These are phyloP conservation scores for Cercospora sp. DNA, from an alignment of 2,329 filamentous ascomycete genomes.

Conservation along the genomic window DNA sequence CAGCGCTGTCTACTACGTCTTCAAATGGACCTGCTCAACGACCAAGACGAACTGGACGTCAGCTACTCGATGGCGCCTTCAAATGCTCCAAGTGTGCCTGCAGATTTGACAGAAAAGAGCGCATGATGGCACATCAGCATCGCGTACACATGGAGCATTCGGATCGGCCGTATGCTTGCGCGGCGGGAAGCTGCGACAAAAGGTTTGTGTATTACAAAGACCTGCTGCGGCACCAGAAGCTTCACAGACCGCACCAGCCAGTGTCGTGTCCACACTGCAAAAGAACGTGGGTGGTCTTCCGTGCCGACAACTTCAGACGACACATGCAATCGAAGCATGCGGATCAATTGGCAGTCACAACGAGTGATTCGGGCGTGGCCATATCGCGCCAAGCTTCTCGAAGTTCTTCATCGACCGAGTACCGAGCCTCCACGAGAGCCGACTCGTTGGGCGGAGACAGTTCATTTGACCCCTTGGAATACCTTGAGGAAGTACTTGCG, in stretches of 20 bases:
- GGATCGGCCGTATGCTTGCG: constrained; percentile 2
- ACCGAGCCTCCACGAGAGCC: background rate
- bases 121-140: constrained; percentile 7
- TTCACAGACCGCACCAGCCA: background rate
- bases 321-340: background rate
- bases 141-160: constrained; percentile 9
- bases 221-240: constrained; percentile 9
- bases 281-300: background rate
- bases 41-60: background rate
- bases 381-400: constrained; percentile 1
- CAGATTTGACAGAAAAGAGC: background rate
- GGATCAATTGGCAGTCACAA: background rate
- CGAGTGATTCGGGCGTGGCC: background rate
- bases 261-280: background rate
- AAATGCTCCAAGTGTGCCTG: background rate
- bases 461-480: background rate
- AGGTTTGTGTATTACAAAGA: constrained; percentile 21
- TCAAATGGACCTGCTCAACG: background rate
- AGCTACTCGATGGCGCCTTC: background rate
- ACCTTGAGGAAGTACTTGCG: background rate
- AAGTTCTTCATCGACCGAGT: background rate
- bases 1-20: background rate
- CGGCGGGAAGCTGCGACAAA: background rate
- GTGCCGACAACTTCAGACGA: background rate
- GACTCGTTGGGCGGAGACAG: background rate